A percentile compares a stretch with the other conserved stretches of the same genome.
phyloP scores from a whole-genome alignment of 495 filamentous ascomycete genomes.

The Rusavskia elegans region DNA sequence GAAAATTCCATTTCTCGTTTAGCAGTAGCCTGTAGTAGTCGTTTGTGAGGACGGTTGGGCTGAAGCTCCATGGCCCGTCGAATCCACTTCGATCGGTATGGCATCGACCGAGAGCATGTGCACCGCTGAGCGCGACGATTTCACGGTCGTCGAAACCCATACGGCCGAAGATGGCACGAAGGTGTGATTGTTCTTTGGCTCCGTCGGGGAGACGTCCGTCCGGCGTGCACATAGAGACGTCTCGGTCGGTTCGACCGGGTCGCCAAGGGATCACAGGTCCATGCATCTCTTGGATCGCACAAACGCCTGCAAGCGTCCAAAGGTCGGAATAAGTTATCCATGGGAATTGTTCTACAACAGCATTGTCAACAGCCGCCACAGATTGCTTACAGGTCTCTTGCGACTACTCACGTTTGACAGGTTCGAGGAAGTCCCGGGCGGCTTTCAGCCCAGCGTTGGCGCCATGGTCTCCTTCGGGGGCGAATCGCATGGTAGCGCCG shows the following conservation, averaged over 20 bases:
- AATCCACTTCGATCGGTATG: constrained; percentile 81
- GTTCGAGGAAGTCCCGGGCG: constrained; percentile 85
- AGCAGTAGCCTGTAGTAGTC: constrained; percentile 82
- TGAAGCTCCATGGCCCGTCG: constrained; percentile 92
- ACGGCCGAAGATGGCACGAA: constrained; percentile 85
- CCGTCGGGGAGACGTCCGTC: constrained; percentile 93
- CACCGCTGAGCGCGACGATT: constrained; percentile 81
- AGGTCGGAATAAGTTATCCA: constrained; percentile 96
- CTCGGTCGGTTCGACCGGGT: constrained; percentile 70
- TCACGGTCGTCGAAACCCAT: constrained; percentile 98
- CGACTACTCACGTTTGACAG: constrained; percentile 53
- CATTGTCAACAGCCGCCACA: no score
- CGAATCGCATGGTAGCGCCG: constrained; percentile 95
- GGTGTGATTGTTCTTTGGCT: constrained; percentile 60
- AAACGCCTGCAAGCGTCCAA: constrained; percentile 81
- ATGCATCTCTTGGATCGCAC: constrained; percentile 87
- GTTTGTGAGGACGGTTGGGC: constrained; percentile 84
- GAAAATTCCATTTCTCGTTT: constrained; percentile 80
- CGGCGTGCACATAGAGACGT: constrained; percentile 77
- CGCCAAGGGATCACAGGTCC: constrained; percentile 81
- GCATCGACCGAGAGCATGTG: constrained; percentile 85
- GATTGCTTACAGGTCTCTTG: neutral
- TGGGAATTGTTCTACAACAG: constrained; percentile 51
- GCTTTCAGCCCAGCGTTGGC: constrained; percentile 83
- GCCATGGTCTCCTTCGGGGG: constrained; percentile 79